Percentiles rank a stretch among this genome's conserved stretches.
phyloP scores from a whole-genome alignment of 2,329 filamentous ascomycete genomes.

The Pseudocercospora musae region DNA sequence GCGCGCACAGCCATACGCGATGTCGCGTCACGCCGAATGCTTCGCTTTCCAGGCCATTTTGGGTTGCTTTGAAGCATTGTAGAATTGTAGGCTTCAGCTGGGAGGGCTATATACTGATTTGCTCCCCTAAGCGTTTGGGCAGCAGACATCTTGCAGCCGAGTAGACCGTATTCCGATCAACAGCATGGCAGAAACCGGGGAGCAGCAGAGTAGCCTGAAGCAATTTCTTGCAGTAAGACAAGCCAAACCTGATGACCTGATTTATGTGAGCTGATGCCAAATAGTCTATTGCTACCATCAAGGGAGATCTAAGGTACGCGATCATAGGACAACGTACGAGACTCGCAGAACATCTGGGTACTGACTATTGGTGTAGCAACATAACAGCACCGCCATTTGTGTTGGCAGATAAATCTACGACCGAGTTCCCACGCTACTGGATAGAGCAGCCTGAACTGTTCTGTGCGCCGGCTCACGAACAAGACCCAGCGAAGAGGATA shows the following conservation, averaged over 20 bases:
- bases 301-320: constrained; percentile 38
- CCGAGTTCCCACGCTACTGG: constrained; percentile 48
- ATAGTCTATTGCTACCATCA: constrained; percentile 41
- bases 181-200: constrained; percentile 22
- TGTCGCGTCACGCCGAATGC: constrained; percentile 8
- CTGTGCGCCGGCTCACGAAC: constrained; percentile 43
- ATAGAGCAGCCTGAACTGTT: constrained; percentile 47
- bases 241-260: not conserved
- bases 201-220: constrained; percentile 27
- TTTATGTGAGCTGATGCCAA: not conserved
- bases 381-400: constrained; percentile 49
- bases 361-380: constrained; percentile 30
- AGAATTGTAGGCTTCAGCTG: not conserved
- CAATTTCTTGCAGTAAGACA: constrained; percentile 31
- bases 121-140: not conserved
- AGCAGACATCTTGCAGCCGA: not conserved
- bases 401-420: constrained; percentile 44
- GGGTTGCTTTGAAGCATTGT: not conserved
- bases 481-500: constrained; percentile 40
- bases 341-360: not conserved
- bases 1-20: not conserved
- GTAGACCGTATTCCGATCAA: not conserved
- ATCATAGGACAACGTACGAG: not conserved
- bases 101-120: not conserved
- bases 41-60: constrained; percentile 4